These are phyloP conservation scores for Aspergillus diversus DNA, from an alignment of 495 filamentous ascomycete species.

Conservation along the genomic window DNA sequence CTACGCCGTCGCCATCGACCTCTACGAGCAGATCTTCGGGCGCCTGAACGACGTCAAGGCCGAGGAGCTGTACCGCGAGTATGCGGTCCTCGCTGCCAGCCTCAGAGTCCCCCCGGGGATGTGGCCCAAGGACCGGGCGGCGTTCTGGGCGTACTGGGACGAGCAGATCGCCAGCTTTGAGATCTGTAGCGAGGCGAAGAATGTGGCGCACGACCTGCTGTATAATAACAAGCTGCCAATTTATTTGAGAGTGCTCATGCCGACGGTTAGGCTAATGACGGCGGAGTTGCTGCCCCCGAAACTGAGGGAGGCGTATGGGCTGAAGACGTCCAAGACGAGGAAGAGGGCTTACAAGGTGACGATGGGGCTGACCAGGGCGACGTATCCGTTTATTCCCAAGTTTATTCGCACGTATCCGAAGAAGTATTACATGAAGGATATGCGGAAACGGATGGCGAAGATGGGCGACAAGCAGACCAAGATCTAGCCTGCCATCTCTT, in stretches of 20 bases:
- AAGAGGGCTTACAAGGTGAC: constrained; percentile 23
- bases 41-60: constrained; percentile 22
- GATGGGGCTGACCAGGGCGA: constrained; percentile 28
- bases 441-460: constrained; percentile 33
- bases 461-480: constrained; percentile 17
- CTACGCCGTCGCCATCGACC: constrained; percentile 38
- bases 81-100: constrained; percentile 39
- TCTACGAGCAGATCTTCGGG: constrained; percentile 43
- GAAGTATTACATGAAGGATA: constrained; percentile 45
- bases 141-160: constrained; percentile 50
- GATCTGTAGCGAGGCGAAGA: constrained; percentile 36
- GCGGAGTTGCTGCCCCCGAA: constrained; percentile 35
- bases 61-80: constrained; percentile 42
- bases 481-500: not conserved
- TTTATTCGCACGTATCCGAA: constrained; percentile 37
- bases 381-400: constrained; percentile 36
- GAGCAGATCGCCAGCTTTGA: constrained; percentile 33
- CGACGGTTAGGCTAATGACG: constrained; percentile 35
- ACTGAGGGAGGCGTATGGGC: constrained; percentile 34
- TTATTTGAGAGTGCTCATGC: constrained; percentile 29
- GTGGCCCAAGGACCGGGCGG: constrained; percentile 39
- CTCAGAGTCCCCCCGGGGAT: constrained; percentile 38
- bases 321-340: constrained; percentile 26
- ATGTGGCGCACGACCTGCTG: constrained; percentile 38
- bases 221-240: constrained; percentile 30